Evolutionary conservation across 257 asterid species (phyloP), one percentile per base, ranked within the genome.

Genomic region (Solanum sejunctum): DNA sequence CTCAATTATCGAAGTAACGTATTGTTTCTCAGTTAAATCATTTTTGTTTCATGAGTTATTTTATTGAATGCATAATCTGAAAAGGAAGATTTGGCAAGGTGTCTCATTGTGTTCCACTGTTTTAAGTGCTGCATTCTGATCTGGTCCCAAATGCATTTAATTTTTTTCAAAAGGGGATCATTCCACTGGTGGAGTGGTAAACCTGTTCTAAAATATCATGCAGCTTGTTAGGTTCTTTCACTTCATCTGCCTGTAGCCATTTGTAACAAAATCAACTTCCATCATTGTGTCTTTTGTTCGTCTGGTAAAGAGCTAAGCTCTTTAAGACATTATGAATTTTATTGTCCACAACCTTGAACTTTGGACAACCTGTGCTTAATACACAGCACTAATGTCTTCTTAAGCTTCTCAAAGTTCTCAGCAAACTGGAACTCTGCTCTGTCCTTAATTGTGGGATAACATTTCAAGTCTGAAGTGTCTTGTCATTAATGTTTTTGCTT

Each of bases 1-100:
- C 98, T 96, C 86, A 93, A 96, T 87, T 95, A 95, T 92, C 97
- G 90, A 93, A 96, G 99, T 96, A 95, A 87, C 70, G 36, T 49
- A 3, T 47, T 51, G 17, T 51, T 78, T 78, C 83, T 52, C 13
- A 20, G 64, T 51, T 52, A 10, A 26, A 78, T 52, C 26, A 78
- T 78, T 39, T 77, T 26, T 28, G 23, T 77, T 77, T 51, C 64
- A 77, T 52, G 49, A 77, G 20, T 26, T 52, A 17, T 15, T 23
- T 77, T 77, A 26, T 52, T 28, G 47, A 77, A 51, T 52, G 47
- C 82, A 26, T 52, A 77, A 77, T 56, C 82, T 77, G 64, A 26
- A 77, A 49, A 28, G 64, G 64, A 26, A 77, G 49, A 78, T 54
- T 52, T 52, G 64, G 26, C 64, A 26, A 32, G 39, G 83, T 78